phyloP scores from a whole-genome alignment of 768 basidiomycete species.

The Mycena indigotica region DNA sequence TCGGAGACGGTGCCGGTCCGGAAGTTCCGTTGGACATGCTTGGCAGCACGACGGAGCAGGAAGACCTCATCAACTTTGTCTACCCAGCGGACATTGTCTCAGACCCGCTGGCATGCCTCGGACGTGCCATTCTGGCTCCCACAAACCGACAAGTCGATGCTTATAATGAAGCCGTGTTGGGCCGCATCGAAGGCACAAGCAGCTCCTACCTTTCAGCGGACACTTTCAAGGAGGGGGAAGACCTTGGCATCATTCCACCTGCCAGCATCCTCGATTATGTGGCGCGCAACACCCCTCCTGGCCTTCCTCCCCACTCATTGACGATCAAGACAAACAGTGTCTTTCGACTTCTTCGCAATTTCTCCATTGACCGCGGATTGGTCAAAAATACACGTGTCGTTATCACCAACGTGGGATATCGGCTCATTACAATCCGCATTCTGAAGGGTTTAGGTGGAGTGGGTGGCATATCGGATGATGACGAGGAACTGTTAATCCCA shows the following conservation, averaged over 20 bases:
- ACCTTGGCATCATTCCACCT: slow-evolving; percentile 11
- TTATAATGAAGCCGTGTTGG: slow-evolving; percentile 36
- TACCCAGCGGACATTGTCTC: slow-evolving; percentile 29
- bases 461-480: too few relatives aligned
- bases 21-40: slow-evolving; percentile 24
- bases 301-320: slow-evolving; percentile 29
- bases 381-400: too few relatives aligned
- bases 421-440: too few relatives aligned
- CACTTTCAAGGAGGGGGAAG: slow-evolving; percentile 19
- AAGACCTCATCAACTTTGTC: slow-evolving; percentile 22
- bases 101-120: slow-evolving; percentile 29
- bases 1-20: slow-evolving; percentile 37
- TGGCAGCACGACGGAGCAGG: neutral
- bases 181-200: slow-evolving; percentile 23
- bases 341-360: too few relatives aligned
- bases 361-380: too few relatives aligned
- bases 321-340: too few relatives aligned
- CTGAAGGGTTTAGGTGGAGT: too few relatives aligned
- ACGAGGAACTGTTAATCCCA: too few relatives aligned
- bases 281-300: slow-evolving; percentile 8
- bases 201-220: slow-evolving; percentile 20
- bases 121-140: slow-evolving; percentile 39
- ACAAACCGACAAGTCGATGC: slow-evolving; percentile 38
- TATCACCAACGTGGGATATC: too few relatives aligned
- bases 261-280: slow-evolving; percentile 22